Evolutionary conservation across 208 protist species (phyloP).

Genomic region (Leptomonas pyrrhocoris): DNA sequence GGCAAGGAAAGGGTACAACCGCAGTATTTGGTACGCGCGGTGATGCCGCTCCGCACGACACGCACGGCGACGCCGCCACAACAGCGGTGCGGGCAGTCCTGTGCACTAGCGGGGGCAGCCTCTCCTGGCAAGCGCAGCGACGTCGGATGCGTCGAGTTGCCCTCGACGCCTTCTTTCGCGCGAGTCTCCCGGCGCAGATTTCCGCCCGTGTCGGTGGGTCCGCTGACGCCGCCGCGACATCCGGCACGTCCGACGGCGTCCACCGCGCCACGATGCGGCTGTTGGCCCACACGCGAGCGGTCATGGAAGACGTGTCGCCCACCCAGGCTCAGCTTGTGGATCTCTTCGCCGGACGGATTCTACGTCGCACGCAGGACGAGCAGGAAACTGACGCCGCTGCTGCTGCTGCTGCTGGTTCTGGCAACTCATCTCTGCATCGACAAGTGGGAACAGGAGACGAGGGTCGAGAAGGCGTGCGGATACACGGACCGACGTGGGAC

Average conservation of each 20-base stretch:
- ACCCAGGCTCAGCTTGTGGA: slow-evolving; percentile 33
- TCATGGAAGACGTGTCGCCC: slow-evolving; percentile 24
- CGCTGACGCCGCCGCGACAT: not conserved
- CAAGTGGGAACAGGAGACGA: too few relatives aligned
- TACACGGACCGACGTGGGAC: not conserved
- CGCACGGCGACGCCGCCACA: slow-evolving; percentile 18
- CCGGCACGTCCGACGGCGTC: slow-evolving; percentile 8
- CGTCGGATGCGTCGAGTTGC: slow-evolving; percentile 22
- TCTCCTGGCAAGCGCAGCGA: slow-evolving; percentile 13
- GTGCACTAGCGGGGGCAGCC: not conserved
- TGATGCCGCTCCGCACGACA: not conserved
- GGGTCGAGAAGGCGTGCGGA: too few relatives aligned
- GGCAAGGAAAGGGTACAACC: not conserved
- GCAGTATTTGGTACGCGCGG: too few relatives aligned
- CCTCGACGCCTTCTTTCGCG: slow-evolving; percentile 30
- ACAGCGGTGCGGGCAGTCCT: slow-evolving; percentile 25
- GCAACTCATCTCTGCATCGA: too few relatives aligned
- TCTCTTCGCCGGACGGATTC: slow-evolving; percentile 19
- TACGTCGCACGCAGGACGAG: not conserved
- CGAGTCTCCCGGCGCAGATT: slow-evolving; percentile 19
- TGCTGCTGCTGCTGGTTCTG: not conserved
- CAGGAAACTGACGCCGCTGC: not conserved
- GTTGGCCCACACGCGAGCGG: slow-evolving; percentile 24
- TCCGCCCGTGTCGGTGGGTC: not conserved
- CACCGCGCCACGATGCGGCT: slow-evolving; percentile 4